A percentile compares a stretch with the other conserved stretches of the same genome.
phyloP scores from a whole-genome alignment of 768 basidiomycete species.

The Tulasnella sp. region DNA sequence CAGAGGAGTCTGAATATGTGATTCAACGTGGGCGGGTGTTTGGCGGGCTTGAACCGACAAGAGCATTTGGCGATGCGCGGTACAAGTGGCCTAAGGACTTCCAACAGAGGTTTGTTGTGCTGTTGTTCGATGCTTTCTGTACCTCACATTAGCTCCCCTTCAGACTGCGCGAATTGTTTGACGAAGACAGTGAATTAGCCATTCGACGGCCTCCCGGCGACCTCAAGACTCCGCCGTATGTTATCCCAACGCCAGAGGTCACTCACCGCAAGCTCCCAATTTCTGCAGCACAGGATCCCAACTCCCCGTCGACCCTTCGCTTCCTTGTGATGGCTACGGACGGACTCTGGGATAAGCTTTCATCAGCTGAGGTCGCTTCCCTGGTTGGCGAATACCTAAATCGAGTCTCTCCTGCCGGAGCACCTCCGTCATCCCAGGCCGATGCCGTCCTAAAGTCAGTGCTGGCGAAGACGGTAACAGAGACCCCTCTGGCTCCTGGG shows the following conservation, averaged over 20 bases:
- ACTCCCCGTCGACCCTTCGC: conserved; percentile 31
- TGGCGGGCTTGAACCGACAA: conserved; percentile 74
- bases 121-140: neutral
- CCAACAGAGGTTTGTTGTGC: conserved; percentile 50
- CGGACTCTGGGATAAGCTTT: conserved; percentile 51
- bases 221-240: conserved; percentile 87
- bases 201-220: conserved; percentile 47
- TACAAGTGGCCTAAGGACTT: conserved; percentile 76
- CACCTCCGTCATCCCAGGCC: conserved; percentile 20
- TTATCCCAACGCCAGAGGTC: conserved; percentile 71
- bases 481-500: conserved; percentile 25
- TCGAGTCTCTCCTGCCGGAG: conserved; percentile 51
- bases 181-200: conserved; percentile 45
- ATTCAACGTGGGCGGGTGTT: conserved; percentile 71
- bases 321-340: conserved; percentile 90
- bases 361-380: conserved; percentile 72
- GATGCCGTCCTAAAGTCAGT: conserved; percentile 33
- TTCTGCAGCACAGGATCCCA: conserved; percentile 22
- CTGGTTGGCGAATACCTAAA: conserved; percentile 73
- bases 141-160: conserved; percentile 14
- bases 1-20: conserved; percentile 57
- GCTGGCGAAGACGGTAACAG: conserved; percentile 44
- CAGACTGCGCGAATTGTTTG: conserved; percentile 53
- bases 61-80: conserved; percentile 79
- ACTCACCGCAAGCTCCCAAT: conserved; percentile 60